Evolutionary conservation across 345 rosid genomes (phyloP), one percentile per base, ranked within the genome.

Genomic region (Euphorbia pulcherrima): DNA sequence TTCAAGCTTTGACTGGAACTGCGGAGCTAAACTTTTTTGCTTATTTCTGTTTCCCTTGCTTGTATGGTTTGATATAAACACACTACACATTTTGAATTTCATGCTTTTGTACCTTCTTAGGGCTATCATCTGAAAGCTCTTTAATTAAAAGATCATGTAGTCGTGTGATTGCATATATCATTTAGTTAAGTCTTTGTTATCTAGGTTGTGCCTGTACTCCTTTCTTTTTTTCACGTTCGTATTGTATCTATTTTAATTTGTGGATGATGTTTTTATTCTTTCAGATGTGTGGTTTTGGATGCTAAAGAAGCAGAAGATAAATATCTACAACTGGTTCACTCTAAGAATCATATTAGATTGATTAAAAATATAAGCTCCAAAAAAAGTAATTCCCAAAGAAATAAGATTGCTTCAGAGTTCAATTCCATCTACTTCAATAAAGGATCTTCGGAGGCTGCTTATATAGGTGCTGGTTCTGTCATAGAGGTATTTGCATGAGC

Each of bases 381-480:
- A 62, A 27, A 81, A 72, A 87, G 67, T 67, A 84, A 83, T 80
- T 82, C 79, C 2, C 71, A 59, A 62, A 78, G 97, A 65, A 29
- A 80, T 53, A 79, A 61, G 54, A 76, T 83, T 29, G 95, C 95
- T n/a, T 79, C 89, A 6, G 80, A 75, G 65, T 68, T 84, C 8
- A 87, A 86, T 78, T 94, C 96, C 11, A 88, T 94, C 30, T 91
- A 94, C 73, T 79, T 94, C 0, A 94, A 91, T 75, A 78, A 85
- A 76, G 89, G 92, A 29, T 89, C 99, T 27, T 86, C 97, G 0
- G 91, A 91, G 78, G 82, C 96, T 37, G 96, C 97, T 51, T 86
- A 84, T 70, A 87, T 86, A 28, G 89, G 97, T 68, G 99, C 92
- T 67, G 97, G 99, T 28, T 89, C 96, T 59, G 92, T 91, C 52